Percentiles rank a stretch among this genome's conserved stretches.
phyloP scores from a whole-genome alignment of 2,329 filamentous ascomycete species.

The Thermothelomyces thermophilus region DNA sequence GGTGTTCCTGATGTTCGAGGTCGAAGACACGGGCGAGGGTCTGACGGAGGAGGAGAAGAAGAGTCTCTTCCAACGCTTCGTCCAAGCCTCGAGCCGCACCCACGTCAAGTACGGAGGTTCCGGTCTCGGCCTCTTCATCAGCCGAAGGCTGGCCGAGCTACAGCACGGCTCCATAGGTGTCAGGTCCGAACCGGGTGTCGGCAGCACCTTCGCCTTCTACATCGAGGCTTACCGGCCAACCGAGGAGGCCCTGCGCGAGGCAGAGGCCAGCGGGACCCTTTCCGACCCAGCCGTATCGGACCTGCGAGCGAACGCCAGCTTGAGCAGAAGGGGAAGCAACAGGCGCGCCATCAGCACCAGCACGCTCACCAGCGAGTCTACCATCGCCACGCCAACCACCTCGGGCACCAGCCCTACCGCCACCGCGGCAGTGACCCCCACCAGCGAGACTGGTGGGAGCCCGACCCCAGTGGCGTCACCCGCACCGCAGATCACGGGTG shows the following conservation, averaged over 20 bases:
- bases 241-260: constrained; percentile 35
- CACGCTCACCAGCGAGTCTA: constrained; percentile 11
- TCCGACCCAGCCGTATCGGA: constrained; percentile 25
- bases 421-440: constrained; percentile 12
- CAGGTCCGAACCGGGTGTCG: constrained; percentile 56
- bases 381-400: background rate
- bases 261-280: constrained; percentile 30
- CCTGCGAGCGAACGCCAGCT: constrained; percentile 2
- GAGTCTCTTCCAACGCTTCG: constrained; percentile 70
- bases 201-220: constrained; percentile 71
- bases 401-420: background rate
- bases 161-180: constrained; percentile 70
- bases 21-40: constrained; percentile 71
- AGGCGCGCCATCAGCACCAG: constrained; percentile 17
- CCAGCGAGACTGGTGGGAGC: constrained; percentile 12
- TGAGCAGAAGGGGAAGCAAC: constrained; percentile 10
- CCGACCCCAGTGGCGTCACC: constrained; percentile 1
- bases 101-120: constrained; percentile 75
- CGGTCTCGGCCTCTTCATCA: constrained; percentile 73
- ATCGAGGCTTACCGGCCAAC: constrained; percentile 50
- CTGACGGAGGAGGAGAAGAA: constrained; percentile 66
- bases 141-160: constrained; percentile 68
- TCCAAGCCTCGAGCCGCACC: constrained; percentile 68
- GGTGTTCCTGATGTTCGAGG: constrained; percentile 63
- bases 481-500: constrained; percentile 30